Evolutionary conservation across 768 basidiomycete genomes (phyloP), one percentile per base, ranked within the genome.

Genomic region (Podaxis sp.): DNA sequence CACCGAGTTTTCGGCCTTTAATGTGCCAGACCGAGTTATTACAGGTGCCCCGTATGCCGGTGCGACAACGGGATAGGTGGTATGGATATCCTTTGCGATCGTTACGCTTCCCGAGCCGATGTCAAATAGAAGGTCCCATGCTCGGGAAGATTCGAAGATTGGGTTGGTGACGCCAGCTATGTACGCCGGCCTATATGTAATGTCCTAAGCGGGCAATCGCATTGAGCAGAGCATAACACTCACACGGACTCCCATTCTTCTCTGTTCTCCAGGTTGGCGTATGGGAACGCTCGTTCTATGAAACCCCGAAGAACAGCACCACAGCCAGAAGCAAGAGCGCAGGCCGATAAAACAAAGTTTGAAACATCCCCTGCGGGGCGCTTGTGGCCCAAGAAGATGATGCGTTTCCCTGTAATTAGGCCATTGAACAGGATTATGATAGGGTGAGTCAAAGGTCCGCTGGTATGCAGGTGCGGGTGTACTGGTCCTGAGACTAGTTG

Each of bases 101-200:
- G 88, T 88, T 62, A 99, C 92, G 40, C 86, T 87, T 10, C 93
- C 93, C 0, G 87, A 86, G 53, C 93, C 90, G 65, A 98, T 87
- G 71, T 99, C 95, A 73, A 96, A 91, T 44, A 98, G 79, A 7
- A 99, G 78, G 73, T 99, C 97, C 97, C 97, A 99, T 12, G 85
- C 82, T 0, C 88, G 86, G 0, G 90, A 84, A 1, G 89, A 80
- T 69, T 96, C 94, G 75, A 98, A 98, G 51, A 98, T 95, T 2
- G 96, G 97, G 69, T 99, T 99, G 1, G 93, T 96, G 2, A 99
- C 96, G 1, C 97, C 97, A 10, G 96, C 97, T 57, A 99, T 95
- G 71, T 89, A 99, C 12, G 93, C 96, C 3, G 91, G 88, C 41
- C 94, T 95, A 66, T 41, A 38, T 4, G 52, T 48, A 64, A 38